Conservation (phyloP, 1,139 yeast species). For the Protomyces pachydermus region DNA sequence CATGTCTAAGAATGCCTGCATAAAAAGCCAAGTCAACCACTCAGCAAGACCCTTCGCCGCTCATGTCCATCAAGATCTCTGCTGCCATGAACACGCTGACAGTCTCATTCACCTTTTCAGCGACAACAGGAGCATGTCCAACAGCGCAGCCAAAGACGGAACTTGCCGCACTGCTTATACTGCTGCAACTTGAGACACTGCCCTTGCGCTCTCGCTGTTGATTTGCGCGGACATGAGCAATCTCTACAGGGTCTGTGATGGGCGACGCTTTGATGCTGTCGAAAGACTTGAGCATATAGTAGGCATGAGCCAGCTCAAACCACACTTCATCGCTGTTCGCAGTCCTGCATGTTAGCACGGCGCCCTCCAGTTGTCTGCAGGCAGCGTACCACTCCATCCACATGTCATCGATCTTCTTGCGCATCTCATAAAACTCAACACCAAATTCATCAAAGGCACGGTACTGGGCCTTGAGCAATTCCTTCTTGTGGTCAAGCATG, state of each 20-base stretch:
- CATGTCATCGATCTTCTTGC: conserved; percentile 8
- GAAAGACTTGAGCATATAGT: conserved; percentile 1
- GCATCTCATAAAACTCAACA: conserved; percentile 12
- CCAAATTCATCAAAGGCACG: conserved; percentile 17
- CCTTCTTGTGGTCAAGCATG: conserved; percentile 23
- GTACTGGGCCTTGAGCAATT: conserved; percentile 16
- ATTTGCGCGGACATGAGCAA: not conserved
- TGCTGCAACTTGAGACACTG: not conserved
- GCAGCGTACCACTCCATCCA: not conserved
- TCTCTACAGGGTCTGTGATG: not conserved
- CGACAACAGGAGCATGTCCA: not conserved
- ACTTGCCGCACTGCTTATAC: not conserved
- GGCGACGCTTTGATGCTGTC: conserved; percentile 18
- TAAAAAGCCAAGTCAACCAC: not conserved
- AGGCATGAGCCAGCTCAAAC: conserved; percentile 17
- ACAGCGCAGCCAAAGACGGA: not conserved
- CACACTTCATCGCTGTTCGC: conserved; percentile 16
- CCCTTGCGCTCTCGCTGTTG: not conserved
- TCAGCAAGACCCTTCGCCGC: not conserved
- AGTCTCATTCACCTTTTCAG: not conserved
- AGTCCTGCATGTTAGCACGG: conserved; percentile 1
- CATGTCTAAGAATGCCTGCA: not conserved
- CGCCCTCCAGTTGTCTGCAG: not conserved
- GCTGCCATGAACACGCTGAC: not conserved
- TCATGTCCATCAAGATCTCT: not conserved